Conservation (phyloP, 2,329 filamentous ascomycete species). For the Colletotrichum truncatum region DNA sequence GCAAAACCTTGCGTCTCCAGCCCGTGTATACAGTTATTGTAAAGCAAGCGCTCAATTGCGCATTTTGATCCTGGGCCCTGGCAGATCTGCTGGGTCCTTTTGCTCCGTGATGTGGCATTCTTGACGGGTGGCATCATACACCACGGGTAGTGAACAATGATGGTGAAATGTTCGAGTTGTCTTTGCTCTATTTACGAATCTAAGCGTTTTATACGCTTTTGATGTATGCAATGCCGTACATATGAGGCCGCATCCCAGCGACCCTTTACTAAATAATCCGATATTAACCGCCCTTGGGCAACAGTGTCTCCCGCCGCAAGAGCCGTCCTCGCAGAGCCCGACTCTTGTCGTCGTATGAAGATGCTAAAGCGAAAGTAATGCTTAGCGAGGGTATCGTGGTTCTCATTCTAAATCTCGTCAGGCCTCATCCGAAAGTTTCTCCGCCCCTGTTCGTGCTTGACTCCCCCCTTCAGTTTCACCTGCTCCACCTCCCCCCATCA, state of each 20-base stretch:
- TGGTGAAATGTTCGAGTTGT: neutral
- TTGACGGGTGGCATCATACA: neutral
- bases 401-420: slow-evolving; percentile 17
- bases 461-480: neutral
- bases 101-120: neutral
- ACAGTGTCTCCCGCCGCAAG: neutral
- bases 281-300: slow-evolving; percentile 1
- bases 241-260: neutral
- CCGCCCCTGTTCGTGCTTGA: accelerated
- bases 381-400: slow-evolving; percentile 30
- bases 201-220: neutral
- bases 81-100: neutral
- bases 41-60: slow-evolving; percentile 7
- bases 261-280: neutral
- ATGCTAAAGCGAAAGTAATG: slow-evolving; percentile 7
- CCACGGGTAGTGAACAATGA: neutral
- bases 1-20: neutral
- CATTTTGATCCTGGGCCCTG: neutral
- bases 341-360: neutral
- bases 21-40: slow-evolving; percentile 6
- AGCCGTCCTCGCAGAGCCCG: neutral
- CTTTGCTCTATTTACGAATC: slow-evolving; percentile 5
- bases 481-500: too few species aligned
- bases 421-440: neutral
- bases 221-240: neutral